Percentiles rank a stretch among this genome's conserved stretches.
Evolutionary conservation across 495 filamentous ascomycete species (phyloP).

Genomic region (Xylaria longipes): DNA sequence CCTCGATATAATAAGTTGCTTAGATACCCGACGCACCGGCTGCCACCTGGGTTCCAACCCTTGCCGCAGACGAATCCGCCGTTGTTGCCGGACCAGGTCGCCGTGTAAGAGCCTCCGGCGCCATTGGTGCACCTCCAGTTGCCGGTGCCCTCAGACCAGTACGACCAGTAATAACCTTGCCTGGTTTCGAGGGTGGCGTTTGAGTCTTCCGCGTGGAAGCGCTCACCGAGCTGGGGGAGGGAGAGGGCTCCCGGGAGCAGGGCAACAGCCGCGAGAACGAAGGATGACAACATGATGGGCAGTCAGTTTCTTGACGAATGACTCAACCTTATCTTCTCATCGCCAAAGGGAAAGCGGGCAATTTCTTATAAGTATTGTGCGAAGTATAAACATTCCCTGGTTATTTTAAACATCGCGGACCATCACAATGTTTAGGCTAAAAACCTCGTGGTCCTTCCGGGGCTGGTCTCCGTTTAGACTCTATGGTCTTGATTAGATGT

Average conservation of each 20-base stretch:
- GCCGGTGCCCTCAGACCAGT: slow-evolving; percentile 64
- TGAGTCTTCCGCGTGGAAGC: slow-evolving; percentile 39
- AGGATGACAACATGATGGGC: slow-evolving; percentile 45
- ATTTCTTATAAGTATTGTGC: not conserved
- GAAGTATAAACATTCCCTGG: not conserved
- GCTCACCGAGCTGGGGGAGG: slow-evolving; percentile 49
- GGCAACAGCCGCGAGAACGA: slow-evolving; percentile 46
- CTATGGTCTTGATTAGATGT: slow-evolving; percentile 32
- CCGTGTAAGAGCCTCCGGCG: slow-evolving; percentile 54
- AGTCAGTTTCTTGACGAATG: slow-evolving; percentile 11
- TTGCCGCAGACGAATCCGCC: slow-evolving; percentile 69
- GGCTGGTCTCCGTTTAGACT: slow-evolving; percentile 32
- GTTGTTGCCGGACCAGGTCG: slow-evolving; percentile 57
- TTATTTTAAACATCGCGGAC: slow-evolving; percentile 14
- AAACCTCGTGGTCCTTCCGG: slow-evolving; percentile 35
- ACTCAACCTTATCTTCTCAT: not conserved
- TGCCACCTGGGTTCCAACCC: slow-evolving; percentile 62
- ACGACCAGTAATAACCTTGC: slow-evolving; percentile 64
- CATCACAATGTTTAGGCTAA: slow-evolving; percentile 37
- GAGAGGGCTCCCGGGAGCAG: slow-evolving; percentile 43
- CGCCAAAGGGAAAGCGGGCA: not conserved
- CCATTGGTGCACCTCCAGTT: slow-evolving; percentile 61
- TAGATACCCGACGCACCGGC: not conserved
- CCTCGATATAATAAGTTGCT: not conserved
- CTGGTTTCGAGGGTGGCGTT: slow-evolving; percentile 41